Evolutionary conservation across 2,329 filamentous ascomycete genomes (phyloP), one percentile per base, ranked within the genome.

Genomic region (Waltergamsia citrina): DNA sequence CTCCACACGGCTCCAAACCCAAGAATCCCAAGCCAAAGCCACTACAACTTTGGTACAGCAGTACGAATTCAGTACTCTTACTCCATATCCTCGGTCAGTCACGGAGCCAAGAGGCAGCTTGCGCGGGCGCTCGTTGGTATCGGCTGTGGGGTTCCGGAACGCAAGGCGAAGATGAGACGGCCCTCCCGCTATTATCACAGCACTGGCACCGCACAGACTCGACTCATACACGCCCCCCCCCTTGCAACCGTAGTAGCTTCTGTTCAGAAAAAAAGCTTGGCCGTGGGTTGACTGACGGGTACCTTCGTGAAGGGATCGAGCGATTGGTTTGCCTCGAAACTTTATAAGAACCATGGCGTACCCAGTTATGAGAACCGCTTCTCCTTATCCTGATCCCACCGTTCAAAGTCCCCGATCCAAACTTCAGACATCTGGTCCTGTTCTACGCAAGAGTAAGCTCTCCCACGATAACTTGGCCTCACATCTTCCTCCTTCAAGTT

Each of bases 371-470:
- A 57, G 57, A 47, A 49, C 47, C 16, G 39, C 43, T 43, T 61
- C 55, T 52, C 57, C 52, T 36, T 60, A 62, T 50, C 43, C 50
- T 39, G 50, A 62, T 49, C 50, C 53, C 36, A 48, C 48, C 43
- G 46, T 38, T 11, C 12, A 20, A 7, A 34, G 27, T 18, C 34
- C 33, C 31, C 29, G 34, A 20, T 59, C 46, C 55, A 59, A 52
- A 57, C 47, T 42, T 49, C 49, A 56, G 42, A 55, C 58, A 45
- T 47, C 53, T 45, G 43, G 46, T 47, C 50, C 52, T 46, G 52
- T 56, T 52, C 53, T 60, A 43, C 54, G 50, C 60, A 63, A 59
- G 45, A 64, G 60, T 63, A 46, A 46, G 60, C 59, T 35, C 23
- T 16, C 35, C 16, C 21, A 7, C 28, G 30, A 21, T 25, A 14